A percentile compares a stretch with the other conserved stretches of the same genome.
Evolutionary conservation across 768 basidiomycete species (phyloP).

Genomic region (Pleurotus eryngii): DNA sequence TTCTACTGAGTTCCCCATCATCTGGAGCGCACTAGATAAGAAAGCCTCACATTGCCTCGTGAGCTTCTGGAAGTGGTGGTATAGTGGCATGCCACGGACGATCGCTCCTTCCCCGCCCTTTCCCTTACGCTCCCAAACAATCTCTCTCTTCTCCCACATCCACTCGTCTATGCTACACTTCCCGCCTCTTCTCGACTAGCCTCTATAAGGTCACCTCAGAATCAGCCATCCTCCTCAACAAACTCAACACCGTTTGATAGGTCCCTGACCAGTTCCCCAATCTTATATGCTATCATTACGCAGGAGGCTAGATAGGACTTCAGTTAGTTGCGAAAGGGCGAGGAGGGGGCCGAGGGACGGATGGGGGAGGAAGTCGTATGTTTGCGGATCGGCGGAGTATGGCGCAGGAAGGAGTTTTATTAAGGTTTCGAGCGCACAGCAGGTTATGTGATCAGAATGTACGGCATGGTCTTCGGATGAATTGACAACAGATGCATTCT

Average conservation of each 20-base stretch:
- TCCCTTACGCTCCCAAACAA: slow-evolving; percentile 34
- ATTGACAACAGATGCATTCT: not conserved
- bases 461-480: slow-evolving; percentile 15
- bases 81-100: slow-evolving; percentile 37
- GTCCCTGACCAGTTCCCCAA: slow-evolving; percentile 44
- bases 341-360: slow-evolving; percentile 38
- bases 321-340: slow-evolving; percentile 43
- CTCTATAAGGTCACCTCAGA: slow-evolving; percentile 47
- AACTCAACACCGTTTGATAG: slow-evolving; percentile 46
- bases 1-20: slow-evolving; percentile 30
- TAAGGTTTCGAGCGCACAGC: slow-evolving; percentile 36
- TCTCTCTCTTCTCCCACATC: slow-evolving; percentile 44
- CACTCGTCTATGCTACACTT: slow-evolving; percentile 43
- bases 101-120: slow-evolving; percentile 22
- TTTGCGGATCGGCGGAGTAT: slow-evolving; percentile 37
- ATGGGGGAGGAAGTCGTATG: slow-evolving; percentile 51
- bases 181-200: slow-evolving; percentile 38
- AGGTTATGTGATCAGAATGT: slow-evolving; percentile 38
- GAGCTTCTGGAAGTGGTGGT: slow-evolving; percentile 51
- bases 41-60: slow-evolving; percentile 50
- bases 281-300: slow-evolving; percentile 55
- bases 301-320: slow-evolving; percentile 41
- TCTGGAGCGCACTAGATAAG: slow-evolving; percentile 37
- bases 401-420: slow-evolving; percentile 42
- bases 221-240: slow-evolving; percentile 47